Conservation (phyloP, 2,329 filamentous ascomycete genomes). For the Fusarium phyllophilum region DNA sequence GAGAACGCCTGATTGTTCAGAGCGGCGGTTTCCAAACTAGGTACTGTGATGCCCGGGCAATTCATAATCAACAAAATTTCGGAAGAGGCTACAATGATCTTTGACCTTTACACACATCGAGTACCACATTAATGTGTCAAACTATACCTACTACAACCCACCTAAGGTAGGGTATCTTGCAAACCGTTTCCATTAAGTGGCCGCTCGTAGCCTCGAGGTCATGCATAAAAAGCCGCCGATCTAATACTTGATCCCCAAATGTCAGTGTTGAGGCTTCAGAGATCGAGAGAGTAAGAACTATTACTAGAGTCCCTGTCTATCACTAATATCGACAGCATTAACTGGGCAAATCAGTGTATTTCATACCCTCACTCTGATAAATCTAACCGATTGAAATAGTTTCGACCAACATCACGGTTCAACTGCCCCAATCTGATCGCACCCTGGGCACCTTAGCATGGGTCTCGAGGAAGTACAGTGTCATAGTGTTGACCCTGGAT, state of each 20-base stretch:
- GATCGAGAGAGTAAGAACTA: neutral
- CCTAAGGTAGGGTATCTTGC: neutral
- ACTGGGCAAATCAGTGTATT: neutral
- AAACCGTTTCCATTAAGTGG: neutral
- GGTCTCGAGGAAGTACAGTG: neutral
- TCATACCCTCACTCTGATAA: neutral
- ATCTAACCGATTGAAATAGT: neutral
- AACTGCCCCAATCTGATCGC: neutral
- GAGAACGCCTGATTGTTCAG: neutral
- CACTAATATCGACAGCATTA: neutral
- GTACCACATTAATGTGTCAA: neutral
- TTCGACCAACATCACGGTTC: neutral
- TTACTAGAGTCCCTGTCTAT: neutral
- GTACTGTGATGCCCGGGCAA: neutral
- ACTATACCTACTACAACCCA: neutral
- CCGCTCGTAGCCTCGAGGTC: neutral
- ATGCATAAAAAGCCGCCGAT: neutral
- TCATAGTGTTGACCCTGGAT: neutral
- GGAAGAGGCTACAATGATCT: neutral
- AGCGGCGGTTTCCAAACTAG: neutral
- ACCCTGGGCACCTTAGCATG: neutral
- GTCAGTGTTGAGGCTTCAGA: neutral
- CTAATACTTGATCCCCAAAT: neutral
- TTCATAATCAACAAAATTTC: neutral
- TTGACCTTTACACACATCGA: neutral